Percentiles rank a stretch among this genome's conserved stretches.
These are phyloP conservation scores for Mortierella claussenii DNA, from an alignment of 192 early-diverging fungal genomes.

Conservation along the genomic window DNA sequence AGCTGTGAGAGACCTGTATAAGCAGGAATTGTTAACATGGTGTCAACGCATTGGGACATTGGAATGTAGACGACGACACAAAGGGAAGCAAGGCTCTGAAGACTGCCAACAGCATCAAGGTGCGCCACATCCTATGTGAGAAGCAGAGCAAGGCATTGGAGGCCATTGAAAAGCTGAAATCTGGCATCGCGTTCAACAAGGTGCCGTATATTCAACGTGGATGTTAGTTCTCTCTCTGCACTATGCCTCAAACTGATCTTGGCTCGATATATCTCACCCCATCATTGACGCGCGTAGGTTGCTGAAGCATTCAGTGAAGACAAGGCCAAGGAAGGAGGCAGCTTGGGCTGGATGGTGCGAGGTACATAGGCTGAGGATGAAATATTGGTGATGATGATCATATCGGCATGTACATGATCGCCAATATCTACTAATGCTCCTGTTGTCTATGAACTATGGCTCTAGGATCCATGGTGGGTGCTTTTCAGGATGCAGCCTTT, in stretches of 20 bases:
- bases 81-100: slow-evolving; percentile 67
- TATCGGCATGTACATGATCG: too few species aligned
- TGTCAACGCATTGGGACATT: neutral
- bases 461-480: slow-evolving; percentile 65
- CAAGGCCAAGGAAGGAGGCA: slow-evolving; percentile 83
- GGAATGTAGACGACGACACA: slow-evolving; percentile 37
- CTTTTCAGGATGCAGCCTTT: slow-evolving; percentile 87
- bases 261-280: too few species aligned
- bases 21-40: too few species aligned
- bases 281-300: too few species aligned
- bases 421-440: neutral
- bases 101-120: slow-evolving; percentile 69
- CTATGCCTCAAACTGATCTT: too few species aligned
- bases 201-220: too few species aligned
- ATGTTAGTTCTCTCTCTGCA: too few species aligned
- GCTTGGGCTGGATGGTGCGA: slow-evolving; percentile 81
- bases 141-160: slow-evolving; percentile 79
- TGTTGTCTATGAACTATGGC: neutral
- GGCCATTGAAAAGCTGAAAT: slow-evolving; percentile 71
- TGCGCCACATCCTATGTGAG: slow-evolving; percentile 88
- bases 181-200: slow-evolving; percentile 48
- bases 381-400: too few species aligned
- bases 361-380: too few species aligned
- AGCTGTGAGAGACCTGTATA: too few species aligned
- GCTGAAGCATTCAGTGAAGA: slow-evolving; percentile 83